Percentiles rank a stretch among this genome's conserved stretches.
phyloP scores from a whole-genome alignment of 2,329 filamentous ascomycete genomes.

The Parascedosporium putredinis region DNA sequence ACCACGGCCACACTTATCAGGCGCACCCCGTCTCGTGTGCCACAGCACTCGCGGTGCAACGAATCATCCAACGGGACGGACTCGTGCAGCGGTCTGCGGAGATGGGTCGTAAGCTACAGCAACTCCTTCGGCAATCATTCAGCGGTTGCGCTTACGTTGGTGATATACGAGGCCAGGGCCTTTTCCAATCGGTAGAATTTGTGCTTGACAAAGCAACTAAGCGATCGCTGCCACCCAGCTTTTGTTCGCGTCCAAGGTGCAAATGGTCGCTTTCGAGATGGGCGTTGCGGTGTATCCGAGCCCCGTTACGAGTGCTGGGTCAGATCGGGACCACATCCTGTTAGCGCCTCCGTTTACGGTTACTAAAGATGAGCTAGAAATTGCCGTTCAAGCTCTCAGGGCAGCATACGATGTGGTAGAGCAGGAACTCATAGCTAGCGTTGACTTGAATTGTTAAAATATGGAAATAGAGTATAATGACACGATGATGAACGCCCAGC shows the following conservation, averaged over 20 bases:
- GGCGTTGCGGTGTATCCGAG: conserved; percentile 48
- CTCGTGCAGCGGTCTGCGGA: conserved; percentile 46
- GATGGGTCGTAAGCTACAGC: conserved; percentile 40
- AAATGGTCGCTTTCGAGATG: not conserved
- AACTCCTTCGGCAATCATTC: conserved; percentile 31
- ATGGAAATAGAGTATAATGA: too few relatives aligned
- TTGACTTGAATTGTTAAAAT: too few relatives aligned
- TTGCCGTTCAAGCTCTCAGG: not conserved
- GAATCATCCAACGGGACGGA: conserved; percentile 44
- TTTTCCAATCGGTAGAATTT: conserved; percentile 39
- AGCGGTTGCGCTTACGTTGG: conserved; percentile 40
- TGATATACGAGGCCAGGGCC: conserved; percentile 48
- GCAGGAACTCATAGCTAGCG: too few relatives aligned
- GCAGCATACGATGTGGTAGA: not conserved
- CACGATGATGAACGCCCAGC: too few relatives aligned
- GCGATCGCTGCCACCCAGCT: conserved; percentile 21
- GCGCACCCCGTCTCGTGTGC: conserved; percentile 49
- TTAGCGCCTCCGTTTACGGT: conserved; percentile 60
- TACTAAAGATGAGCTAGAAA: conserved; percentile 24
- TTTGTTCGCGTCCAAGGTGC: not conserved
- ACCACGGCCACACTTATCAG: conserved; percentile 53
- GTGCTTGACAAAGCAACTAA: conserved; percentile 27
- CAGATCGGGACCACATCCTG: conserved; percentile 57
- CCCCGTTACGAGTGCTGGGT: conserved; percentile 47
- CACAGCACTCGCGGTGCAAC: conserved; percentile 52